Evolutionary conservation across 371 early-diverging fungal species (phyloP).

Genomic region (Coemansia sp.): DNA sequence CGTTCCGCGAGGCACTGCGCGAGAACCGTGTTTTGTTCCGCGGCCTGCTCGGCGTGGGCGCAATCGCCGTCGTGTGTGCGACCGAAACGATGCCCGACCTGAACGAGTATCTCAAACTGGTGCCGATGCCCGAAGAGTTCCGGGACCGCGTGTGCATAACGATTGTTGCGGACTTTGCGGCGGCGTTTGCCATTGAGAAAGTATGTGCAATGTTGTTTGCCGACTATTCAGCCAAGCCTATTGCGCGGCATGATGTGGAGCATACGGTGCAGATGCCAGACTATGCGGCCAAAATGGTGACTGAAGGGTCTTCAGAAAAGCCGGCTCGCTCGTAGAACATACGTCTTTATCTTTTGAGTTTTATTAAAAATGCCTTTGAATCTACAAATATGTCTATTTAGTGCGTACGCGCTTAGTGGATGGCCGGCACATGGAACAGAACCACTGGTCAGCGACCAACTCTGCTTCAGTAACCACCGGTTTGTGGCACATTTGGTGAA

Average conservation of each 20-base stretch:
- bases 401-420: constrained; percentile 20
- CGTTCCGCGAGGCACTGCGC: constrained; percentile 96
- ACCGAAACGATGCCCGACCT: constrained; percentile 86
- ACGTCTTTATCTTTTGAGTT: too few relatives aligned
- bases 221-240: constrained; percentile 58
- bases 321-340: too few relatives aligned
- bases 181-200: constrained; percentile 54
- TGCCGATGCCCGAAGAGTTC: constrained; percentile 76
- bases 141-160: constrained; percentile 53
- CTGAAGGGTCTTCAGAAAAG: too few relatives aligned
- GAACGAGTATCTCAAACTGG: constrained; percentile 89
- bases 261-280: constrained; percentile 26
- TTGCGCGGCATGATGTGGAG: constrained; percentile 38
- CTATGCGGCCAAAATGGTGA: constrained; percentile 8
- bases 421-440: constrained; percentile 28
- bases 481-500: constrained; percentile 44
- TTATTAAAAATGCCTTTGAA: too few relatives aligned
- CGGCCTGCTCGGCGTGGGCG: constrained; percentile 81
- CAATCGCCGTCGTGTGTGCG: constrained; percentile 85
- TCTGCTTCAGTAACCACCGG: constrained; percentile 38
- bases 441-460: constrained; percentile 38
- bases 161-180: constrained; percentile 58
- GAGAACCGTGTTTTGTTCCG: constrained; percentile 95
- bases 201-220: constrained; percentile 54
- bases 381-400: background rate